Percentiles rank a stretch among this genome's conserved stretches.
phyloP scores from a whole-genome alignment of 306 rosid genomes.

The Cucumis cinereus region DNA sequence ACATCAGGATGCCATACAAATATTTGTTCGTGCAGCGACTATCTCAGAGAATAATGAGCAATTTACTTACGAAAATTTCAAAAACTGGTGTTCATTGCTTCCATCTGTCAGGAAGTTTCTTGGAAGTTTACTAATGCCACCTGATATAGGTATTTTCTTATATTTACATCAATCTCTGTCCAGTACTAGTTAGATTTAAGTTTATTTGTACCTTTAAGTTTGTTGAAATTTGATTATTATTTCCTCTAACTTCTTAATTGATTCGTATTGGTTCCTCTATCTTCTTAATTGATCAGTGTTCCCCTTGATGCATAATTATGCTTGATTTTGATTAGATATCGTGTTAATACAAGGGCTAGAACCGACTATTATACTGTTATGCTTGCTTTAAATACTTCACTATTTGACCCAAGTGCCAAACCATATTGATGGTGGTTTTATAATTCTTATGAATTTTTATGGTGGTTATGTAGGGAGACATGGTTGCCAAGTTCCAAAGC shows the following conservation, averaged over 20 bases:
- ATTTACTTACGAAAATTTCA: conserved; percentile 62
- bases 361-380: not conserved
- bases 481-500: conserved; percentile 60
- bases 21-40: conserved; percentile 53
- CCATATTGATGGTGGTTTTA: not conserved
- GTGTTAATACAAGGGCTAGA: not conserved
- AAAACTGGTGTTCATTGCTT: conserved; percentile 57
- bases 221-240: not conserved
- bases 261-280: not conserved
- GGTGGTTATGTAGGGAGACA: conserved; percentile 40
- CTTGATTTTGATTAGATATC: not conserved
- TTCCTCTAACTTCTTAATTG: not conserved
- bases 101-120: conserved; percentile 75
- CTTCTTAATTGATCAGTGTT: not conserved
- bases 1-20: conserved; percentile 29
- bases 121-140: conserved; percentile 63
- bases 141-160: conserved; percentile 40
- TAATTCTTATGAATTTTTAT: not conserved
- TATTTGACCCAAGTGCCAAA: not conserved
- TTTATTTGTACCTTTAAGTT: not conserved
- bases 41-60: conserved; percentile 37
- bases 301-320: not conserved
- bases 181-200: not conserved
- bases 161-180: not conserved
- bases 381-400: not conserved